A percentile compares a stretch with the other conserved stretches of the same genome.
Evolutionary conservation across 257 asterid species (phyloP).

Genomic region (Scutellaria baicalensis): DNA sequence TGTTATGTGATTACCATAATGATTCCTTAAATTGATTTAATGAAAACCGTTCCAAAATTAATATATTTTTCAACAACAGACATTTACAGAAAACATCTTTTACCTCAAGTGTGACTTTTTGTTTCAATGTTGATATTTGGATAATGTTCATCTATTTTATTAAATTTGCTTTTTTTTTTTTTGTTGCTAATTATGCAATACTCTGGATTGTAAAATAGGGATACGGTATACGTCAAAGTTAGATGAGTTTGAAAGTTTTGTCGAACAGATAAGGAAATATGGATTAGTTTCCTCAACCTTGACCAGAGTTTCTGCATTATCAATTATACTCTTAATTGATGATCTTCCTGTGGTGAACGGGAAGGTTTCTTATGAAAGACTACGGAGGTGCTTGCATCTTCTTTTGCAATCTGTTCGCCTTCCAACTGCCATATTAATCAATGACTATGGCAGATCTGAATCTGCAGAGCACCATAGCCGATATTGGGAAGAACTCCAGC

Average conservation of each 20-base stretch:
- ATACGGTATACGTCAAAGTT: slow-evolving; percentile 70
- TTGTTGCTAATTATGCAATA: slow-evolving; percentile 10
- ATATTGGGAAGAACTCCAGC: slow-evolving; percentile 83
- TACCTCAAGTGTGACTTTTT: not conserved
- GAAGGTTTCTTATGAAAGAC: slow-evolving; percentile 55
- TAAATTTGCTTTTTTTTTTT: not conserved
- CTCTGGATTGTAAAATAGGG: slow-evolving; percentile 47
- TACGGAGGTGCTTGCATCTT: slow-evolving; percentile 66
- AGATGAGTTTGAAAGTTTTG: slow-evolving; percentile 90
- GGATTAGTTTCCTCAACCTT: slow-evolving; percentile 56
- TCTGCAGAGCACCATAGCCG: slow-evolving; percentile 51
- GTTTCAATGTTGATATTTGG: not conserved
- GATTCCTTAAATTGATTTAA: not conserved
- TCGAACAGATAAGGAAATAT: slow-evolving; percentile 78
- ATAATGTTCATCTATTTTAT: slow-evolving; percentile 1
- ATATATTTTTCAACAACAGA: not conserved
- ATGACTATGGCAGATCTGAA: slow-evolving; percentile 61
- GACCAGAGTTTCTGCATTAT: slow-evolving; percentile 29
- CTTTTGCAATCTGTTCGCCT: slow-evolving; percentile 69
- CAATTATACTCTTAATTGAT: slow-evolving; percentile 74
- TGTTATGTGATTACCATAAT: too few species aligned
- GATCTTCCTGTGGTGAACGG: slow-evolving; percentile 89
- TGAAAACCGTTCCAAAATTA: not conserved
- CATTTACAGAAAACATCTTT: not conserved
- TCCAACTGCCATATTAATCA: slow-evolving; percentile 82